These are phyloP conservation scores for Ulmus americana DNA, from an alignment of 331 rosid species.

Conservation along the genomic window DNA sequence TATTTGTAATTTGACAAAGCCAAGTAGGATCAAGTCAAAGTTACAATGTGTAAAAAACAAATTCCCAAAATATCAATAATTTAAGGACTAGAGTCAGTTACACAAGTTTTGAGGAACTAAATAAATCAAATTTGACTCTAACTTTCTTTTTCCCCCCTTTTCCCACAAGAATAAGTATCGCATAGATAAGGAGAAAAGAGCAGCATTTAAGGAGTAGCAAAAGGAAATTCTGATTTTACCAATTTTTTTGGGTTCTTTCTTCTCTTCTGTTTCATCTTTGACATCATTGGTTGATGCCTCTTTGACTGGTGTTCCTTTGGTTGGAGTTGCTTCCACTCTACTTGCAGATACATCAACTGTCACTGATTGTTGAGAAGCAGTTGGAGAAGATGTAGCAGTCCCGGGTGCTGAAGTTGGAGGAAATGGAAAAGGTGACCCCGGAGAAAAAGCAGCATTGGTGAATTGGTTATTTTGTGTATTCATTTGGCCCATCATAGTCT, in stretches of 20 bases:
- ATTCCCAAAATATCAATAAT: too few species aligned
- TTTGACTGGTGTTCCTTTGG: slow-evolving; percentile 28
- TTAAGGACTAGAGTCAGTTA: too few species aligned
- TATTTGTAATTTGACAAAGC: too few species aligned
- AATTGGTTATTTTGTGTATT: slow-evolving; percentile 60
- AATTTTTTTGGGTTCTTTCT: slow-evolving; percentile 44
- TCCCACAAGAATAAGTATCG: too few species aligned
- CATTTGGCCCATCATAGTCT: slow-evolving; percentile 90
- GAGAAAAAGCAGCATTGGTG: slow-evolving; percentile 49
- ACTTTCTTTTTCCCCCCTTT: too few species aligned
- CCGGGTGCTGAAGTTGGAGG: slow-evolving; percentile 45
- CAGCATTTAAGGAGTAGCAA: too few species aligned
- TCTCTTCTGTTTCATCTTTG: slow-evolving; percentile 37
- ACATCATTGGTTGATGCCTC: slow-evolving; percentile 36
- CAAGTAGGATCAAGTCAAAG: too few species aligned
- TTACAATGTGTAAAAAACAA: too few species aligned
- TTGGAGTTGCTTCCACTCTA: slow-evolving; percentile 47
- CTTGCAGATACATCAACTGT: slow-evolving; percentile 72
- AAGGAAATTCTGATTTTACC: slow-evolving; percentile 45
- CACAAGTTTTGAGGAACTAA: too few species aligned
- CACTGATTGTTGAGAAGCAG: slow-evolving; percentile 43
- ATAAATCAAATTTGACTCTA: too few species aligned
- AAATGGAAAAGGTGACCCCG: slow-evolving; percentile 80
- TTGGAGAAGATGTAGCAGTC: slow-evolving; percentile 42
- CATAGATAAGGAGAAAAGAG: too few species aligned